Percentiles rank a stretch among this genome's conserved stretches.
Evolutionary conservation across 202 grass and related monocot species (phyloP).

Genomic region (Panicum hallii): DNA sequence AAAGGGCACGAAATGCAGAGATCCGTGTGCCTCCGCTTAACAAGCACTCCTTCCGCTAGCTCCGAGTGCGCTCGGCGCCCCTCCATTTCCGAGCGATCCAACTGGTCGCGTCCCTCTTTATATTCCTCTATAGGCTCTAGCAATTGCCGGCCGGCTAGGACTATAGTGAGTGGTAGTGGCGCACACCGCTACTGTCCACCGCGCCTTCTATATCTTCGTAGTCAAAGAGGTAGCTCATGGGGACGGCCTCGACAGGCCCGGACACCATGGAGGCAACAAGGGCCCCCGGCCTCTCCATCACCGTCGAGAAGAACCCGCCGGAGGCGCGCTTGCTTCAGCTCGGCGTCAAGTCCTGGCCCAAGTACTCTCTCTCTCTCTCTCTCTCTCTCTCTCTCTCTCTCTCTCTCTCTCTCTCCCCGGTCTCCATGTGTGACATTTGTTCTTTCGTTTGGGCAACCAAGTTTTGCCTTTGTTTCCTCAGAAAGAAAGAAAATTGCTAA

Average conservation of each 20-base stretch:
- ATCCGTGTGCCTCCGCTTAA: background rate
- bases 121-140: background rate
- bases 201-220: background rate
- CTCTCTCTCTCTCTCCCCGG: no score
- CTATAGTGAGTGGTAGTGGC: no score
- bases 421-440: no score
- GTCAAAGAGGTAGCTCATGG: slow-evolving; percentile 36
- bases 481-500: background rate
- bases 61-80: slow-evolving; percentile 37
- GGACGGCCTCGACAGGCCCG: slow-evolving; percentile 49
- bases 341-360: slow-evolving; percentile 83
- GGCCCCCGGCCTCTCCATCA: slow-evolving; percentile 48
- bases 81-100: slow-evolving; percentile 19
- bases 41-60: background rate
- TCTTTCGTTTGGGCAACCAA: no score
- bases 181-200: background rate
- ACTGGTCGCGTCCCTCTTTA: slow-evolving; percentile 16
- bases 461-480: no score
- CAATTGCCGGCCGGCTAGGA: background rate
- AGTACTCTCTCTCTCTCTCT: slow-evolving; percentile 36
- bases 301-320: slow-evolving; percentile 69
- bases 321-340: slow-evolving; percentile 62
- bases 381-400: background rate
- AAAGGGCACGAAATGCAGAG: background rate
- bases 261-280: slow-evolving; percentile 50